Conservation (phyloP, 225 moss, liverwort and hornwort species). For the Physcomitrellopsis africana region DNA sequence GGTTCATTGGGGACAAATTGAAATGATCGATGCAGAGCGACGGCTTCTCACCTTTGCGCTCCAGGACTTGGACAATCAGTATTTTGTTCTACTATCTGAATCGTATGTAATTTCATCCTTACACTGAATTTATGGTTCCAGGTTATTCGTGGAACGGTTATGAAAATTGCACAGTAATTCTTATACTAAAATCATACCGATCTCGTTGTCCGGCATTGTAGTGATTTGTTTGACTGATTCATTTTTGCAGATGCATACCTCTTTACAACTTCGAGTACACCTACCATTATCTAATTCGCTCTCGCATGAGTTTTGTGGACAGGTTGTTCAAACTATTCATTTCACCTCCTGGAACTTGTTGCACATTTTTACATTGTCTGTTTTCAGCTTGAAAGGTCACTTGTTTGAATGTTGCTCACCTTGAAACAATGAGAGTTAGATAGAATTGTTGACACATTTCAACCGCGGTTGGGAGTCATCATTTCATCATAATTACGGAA, state of each 20-base stretch:
- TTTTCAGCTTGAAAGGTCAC: not conserved
- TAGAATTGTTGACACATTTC: no score
- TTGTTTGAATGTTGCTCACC: not conserved
- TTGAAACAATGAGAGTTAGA: no score
- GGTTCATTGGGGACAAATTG: slow-evolving; percentile 89
- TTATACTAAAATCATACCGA: not conserved
- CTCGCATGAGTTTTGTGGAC: slow-evolving; percentile 66
- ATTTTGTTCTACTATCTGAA: slow-evolving; percentile 83
- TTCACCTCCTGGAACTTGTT: not conserved
- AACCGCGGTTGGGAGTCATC: no score
- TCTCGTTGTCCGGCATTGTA: not conserved
- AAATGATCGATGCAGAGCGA: slow-evolving; percentile 95
- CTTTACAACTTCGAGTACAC: slow-evolving; percentile 58
- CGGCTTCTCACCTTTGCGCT: slow-evolving; percentile 82
- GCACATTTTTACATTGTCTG: not conserved
- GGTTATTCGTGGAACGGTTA: no score
- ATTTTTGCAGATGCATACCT: slow-evolving; percentile 64
- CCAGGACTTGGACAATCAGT: slow-evolving; percentile 70
- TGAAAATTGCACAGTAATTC: not conserved
- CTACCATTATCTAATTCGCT: slow-evolving; percentile 54
- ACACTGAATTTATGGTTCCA: no score
- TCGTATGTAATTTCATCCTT: slow-evolving; percentile 43
- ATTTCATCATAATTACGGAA: not conserved
- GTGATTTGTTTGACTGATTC: not conserved
- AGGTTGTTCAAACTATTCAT: slow-evolving; percentile 39